phyloP scores from a whole-genome alignment of 192 early-diverging fungal species.

The Radiomyces spectabilis region DNA sequence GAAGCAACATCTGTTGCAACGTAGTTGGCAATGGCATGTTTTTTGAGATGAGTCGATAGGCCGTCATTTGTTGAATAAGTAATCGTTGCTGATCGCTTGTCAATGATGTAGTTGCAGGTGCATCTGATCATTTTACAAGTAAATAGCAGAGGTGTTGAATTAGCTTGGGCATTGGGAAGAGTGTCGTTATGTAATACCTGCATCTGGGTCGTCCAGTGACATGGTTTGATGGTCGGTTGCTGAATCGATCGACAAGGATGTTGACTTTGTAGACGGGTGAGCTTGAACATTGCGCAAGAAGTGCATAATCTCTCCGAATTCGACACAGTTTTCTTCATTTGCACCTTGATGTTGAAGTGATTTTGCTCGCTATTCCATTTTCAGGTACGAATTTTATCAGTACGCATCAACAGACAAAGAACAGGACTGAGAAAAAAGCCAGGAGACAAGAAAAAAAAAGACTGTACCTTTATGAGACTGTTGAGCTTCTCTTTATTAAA shows the following conservation, averaged over 20 bases:
- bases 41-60: constrained; percentile 72
- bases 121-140: background rate
- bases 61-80: constrained; percentile 53
- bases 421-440: background rate
- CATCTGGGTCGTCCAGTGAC: too few relatives aligned
- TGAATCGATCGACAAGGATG: background rate
- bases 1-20: constrained; percentile 33
- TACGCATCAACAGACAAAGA: background rate
- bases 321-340: constrained; percentile 70
- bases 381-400: background rate
- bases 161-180: too few relatives aligned
- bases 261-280: background rate
- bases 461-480: constrained; percentile 4
- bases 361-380: constrained; percentile 29
- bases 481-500: constrained; percentile 22
- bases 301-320: constrained; percentile 65
- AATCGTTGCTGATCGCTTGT: constrained; percentile 1
- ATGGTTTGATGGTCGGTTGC: too few relatives aligned
- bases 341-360: constrained; percentile 57
- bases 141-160: background rate
- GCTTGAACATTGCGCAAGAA: constrained; percentile 43
- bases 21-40: constrained; percentile 70
- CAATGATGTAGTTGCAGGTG: background rate
- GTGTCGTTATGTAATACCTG: too few relatives aligned
- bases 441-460: background rate